A percentile compares a stretch with the other conserved stretches of the same genome.
phyloP scores from a whole-genome alignment of 1,139 yeast genomes.

The Scheffersomyces insectosa region DNA sequence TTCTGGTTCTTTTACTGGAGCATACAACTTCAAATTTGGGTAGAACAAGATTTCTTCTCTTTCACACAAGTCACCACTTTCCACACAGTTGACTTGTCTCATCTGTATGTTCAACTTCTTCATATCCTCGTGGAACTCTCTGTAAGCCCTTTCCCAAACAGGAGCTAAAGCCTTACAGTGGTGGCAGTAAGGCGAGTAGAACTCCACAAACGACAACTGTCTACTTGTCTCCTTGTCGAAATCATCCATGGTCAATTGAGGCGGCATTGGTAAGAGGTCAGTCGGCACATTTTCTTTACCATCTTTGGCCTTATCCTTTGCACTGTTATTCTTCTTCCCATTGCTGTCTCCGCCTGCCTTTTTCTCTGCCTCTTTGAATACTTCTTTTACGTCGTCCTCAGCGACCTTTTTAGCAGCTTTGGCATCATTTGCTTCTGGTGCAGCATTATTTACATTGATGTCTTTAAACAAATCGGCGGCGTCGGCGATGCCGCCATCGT shows the following conservation, averaged over 20 bases:
- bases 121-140: conserved; percentile 35
- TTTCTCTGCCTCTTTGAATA: too few species aligned
- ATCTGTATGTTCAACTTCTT: conserved; percentile 49
- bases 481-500: background rate
- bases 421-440: background rate
- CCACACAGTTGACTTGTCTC: conserved; percentile 73
- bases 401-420: background rate
- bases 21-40: conserved; percentile 64
- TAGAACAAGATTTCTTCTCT: conserved; percentile 56
- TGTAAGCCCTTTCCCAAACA: conserved; percentile 44
- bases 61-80: conserved; percentile 69
- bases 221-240: conserved; percentile 47
- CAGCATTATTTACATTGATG: too few species aligned
- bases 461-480: background rate
- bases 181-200: conserved; percentile 47
- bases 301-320: conserved; percentile 1
- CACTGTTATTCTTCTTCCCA: background rate
- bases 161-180: conserved; percentile 64
- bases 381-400: background rate
- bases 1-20: conserved; percentile 43
- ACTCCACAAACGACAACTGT: conserved; percentile 45
- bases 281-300: conserved; percentile 1
- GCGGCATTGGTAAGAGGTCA: conserved; percentile 18
- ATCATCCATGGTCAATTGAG: conserved; percentile 27
- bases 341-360: background rate